These are phyloP conservation scores for Spergularia bocconei DNA, from an alignment of 148 eudicot species.

Conservation along the genomic window DNA sequence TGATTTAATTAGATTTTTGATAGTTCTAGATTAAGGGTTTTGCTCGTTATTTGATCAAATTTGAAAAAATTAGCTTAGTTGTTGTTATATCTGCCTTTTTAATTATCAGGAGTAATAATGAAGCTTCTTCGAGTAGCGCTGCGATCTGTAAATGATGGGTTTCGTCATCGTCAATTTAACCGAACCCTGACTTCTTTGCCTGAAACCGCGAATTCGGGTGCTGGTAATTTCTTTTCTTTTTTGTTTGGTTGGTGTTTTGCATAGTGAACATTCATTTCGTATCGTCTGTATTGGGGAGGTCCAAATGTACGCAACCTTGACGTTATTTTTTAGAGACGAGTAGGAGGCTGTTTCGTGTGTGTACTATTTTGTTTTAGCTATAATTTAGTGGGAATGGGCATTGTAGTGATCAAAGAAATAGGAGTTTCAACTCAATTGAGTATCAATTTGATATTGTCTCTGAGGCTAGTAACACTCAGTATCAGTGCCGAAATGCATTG, in stretches of 20 bases:
- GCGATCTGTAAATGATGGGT: slow-evolving; percentile 23
- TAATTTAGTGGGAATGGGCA: neutral
- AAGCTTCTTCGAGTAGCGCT: slow-evolving; percentile 19
- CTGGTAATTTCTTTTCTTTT: neutral
- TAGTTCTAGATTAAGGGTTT: neutral
- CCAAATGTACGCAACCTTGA: slow-evolving; percentile 1
- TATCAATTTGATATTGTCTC: neutral
- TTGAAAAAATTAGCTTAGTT: neutral
- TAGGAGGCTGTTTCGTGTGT: neutral
- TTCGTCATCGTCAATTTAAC: slow-evolving; percentile 18
- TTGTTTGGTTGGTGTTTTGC: neutral
- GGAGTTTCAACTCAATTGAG: neutral
- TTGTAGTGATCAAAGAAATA: neutral
- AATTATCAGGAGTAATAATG: slow-evolving; percentile 22
- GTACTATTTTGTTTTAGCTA: neutral
- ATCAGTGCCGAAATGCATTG: neutral
- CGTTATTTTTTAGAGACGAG: neutral
- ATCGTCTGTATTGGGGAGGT: neutral
- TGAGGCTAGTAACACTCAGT: neutral
- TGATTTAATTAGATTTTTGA: neutral
- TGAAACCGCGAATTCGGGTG: neutral
- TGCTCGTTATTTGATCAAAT: neutral
- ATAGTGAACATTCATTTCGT: neutral
- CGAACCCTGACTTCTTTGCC: neutral
- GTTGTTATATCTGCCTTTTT: neutral